Conservation (phyloP, 805 yeast species). For the Wickerhamiella kurtzmanii region DNA sequence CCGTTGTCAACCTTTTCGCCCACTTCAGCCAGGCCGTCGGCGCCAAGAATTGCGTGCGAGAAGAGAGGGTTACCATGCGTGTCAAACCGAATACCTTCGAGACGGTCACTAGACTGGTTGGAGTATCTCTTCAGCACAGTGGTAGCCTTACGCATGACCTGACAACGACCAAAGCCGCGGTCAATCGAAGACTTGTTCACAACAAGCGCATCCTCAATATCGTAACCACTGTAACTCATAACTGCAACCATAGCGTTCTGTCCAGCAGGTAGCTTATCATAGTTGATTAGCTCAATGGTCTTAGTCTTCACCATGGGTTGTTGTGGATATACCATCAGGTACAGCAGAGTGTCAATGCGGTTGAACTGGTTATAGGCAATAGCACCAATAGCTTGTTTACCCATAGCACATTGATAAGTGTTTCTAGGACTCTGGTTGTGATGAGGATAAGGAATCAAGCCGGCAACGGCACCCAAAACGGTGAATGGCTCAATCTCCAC, state of each 20-base stretch:
- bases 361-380: slow-evolving; percentile 94
- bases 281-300: slow-evolving; percentile 87
- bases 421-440: slow-evolving; percentile 88
- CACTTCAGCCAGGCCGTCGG: slow-evolving; percentile 94
- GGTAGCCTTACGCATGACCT: slow-evolving; percentile 83
- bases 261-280: slow-evolving; percentile 95
- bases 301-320: slow-evolving; percentile 98
- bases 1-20: slow-evolving; percentile 86
- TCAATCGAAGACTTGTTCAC: slow-evolving; percentile 86
- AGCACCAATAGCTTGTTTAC: slow-evolving; percentile 99
- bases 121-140: slow-evolving; percentile 82
- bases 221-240: slow-evolving; percentile 97
- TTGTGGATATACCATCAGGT: slow-evolving; percentile 96
- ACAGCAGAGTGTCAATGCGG: slow-evolving; percentile 85
- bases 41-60: slow-evolving; percentile 77
- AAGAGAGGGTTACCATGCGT: slow-evolving; percentile 41
- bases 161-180: slow-evolving; percentile 96
- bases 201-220: slow-evolving; percentile 97
- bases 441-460: slow-evolving; percentile 82
- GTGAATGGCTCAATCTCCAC: slow-evolving; percentile 93
- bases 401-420: slow-evolving; percentile 92
- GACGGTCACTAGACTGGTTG: slow-evolving; percentile 81
- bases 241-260: slow-evolving; percentile 98
- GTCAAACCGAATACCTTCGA: slow-evolving; percentile 83
- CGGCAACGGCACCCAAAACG: slow-evolving; percentile 84